Evolutionary conservation across 306 rosid genomes (phyloP), one percentile per base, ranked within the genome.

Genomic region (Arachis hypogaea): DNA sequence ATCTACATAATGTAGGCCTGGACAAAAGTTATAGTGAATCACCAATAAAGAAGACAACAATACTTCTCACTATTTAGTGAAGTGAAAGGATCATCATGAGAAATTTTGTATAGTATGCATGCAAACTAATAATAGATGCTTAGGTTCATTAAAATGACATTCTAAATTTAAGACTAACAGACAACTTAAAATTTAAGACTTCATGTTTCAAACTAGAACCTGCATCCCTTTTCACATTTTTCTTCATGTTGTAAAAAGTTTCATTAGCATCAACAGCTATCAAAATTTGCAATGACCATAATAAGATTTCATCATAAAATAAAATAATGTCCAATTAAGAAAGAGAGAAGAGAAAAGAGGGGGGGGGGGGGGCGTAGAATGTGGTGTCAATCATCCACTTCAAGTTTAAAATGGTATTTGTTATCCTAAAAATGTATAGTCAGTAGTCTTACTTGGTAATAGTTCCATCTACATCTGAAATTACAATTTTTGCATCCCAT

Each of bases 381-480:
- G 3, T n/a, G 22, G 58, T 12, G 55, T 69, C 69, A 71, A 63
- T 29, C 59, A 63, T 29, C 59, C 11, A 66, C 40, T 59, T 63
- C 73, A 9, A 78, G 61, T 55, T 83, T 60, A 46, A 78, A 62
- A 81, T 64, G 57, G 61, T 59, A 69, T 51, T 44, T 63, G 62
- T 71, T 76, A 80, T 67, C 68, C 73, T 9, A 66, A 70, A 47
- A 47, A 65, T 57, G 68, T 51, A 68, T 33, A 47, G 50, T 29
- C 29, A 42, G 47, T 57, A 69, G 68, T 74, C 99, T 88, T 85
- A 95, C 99, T 90, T 95, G 79, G 99, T 95, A 82, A 95, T 95
- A 51, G 99, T 95, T 67, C 99, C 99, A 78, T 95, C 99, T 60
- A 95, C 99, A 16, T 95, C 99, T 9, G 99, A 95, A 78, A 95